These are phyloP conservation scores for Rhizopogon vinicolor DNA, from an alignment of 768 basidiomycete genomes.

Conservation along the genomic window DNA sequence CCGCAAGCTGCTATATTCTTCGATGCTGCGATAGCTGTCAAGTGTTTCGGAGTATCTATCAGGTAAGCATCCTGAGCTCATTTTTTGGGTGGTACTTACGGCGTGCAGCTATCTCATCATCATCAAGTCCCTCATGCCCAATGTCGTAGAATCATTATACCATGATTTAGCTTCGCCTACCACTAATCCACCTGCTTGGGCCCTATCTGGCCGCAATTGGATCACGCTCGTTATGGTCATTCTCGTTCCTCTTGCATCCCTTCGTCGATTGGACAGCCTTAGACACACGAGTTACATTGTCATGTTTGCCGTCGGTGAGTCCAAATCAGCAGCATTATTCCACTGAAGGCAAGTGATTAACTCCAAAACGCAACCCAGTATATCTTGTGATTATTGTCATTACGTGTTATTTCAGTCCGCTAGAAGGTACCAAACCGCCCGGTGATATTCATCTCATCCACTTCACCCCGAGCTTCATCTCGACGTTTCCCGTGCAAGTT, in stretches of 20 bases:
- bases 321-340: not conserved
- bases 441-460: conserved; percentile 71
- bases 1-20: conserved; percentile 86
- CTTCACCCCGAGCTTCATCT: conserved; percentile 73
- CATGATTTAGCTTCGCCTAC: conserved; percentile 66
- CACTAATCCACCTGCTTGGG: conserved; percentile 69
- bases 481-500: conserved; percentile 90
- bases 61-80: conserved; percentile 45
- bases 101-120: conserved; percentile 76
- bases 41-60: conserved; percentile 95
- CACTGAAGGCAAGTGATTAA: not conserved
- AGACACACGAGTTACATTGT: conserved; percentile 91
- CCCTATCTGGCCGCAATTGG: conserved; percentile 78
- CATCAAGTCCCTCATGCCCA: conserved; percentile 90
- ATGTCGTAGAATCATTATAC: conserved; percentile 79
- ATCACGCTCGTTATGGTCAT: conserved; percentile 71
- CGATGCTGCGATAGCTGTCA: conserved; percentile 91
- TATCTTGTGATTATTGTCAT: conserved; percentile 81
- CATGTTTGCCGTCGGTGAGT: conserved; percentile 82
- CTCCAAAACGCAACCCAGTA: conserved; percentile 32
- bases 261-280: conserved; percentile 79
- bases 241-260: conserved; percentile 77
- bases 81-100: not conserved
- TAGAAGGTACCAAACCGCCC: conserved; percentile 53
- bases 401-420: conserved; percentile 71